A percentile compares a stretch with the other conserved stretches of the same genome.
Conservation (phyloP, 2,329 filamentous ascomycete genomes). For the Cadophora malorum region DNA sequence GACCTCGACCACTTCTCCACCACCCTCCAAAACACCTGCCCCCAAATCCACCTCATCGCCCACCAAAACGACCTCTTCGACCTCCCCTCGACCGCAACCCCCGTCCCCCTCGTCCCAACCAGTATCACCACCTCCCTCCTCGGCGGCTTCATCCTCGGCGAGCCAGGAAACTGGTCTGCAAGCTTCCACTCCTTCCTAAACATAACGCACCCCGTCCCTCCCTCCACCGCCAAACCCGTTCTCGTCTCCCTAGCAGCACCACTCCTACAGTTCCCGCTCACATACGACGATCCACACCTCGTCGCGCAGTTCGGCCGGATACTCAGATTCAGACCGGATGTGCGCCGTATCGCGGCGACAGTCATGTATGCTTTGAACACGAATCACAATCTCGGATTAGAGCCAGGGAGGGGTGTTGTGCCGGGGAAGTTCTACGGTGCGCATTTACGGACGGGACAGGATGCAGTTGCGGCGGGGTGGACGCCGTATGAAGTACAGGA, state of each 20-base stretch:
- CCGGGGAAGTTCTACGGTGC: constrained; percentile 47
- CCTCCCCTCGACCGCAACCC: constrained; percentile 23
- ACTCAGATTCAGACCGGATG: constrained; percentile 38
- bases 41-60: constrained; percentile 26
- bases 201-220: constrained; percentile 21
- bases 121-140: constrained; percentile 18
- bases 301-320: constrained; percentile 48
- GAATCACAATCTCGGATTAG: constrained; percentile 36
- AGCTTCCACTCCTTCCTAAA: constrained; percentile 20
- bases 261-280: constrained; percentile 44
- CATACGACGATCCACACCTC: constrained; percentile 43
- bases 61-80: constrained; percentile 31
- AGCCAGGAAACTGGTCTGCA: constrained; percentile 23
- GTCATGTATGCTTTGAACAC: constrained; percentile 43
- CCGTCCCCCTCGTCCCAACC: constrained; percentile 19
- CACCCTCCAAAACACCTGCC: constrained; percentile 26
- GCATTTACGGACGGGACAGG: constrained; percentile 47
- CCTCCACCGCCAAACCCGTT: constrained; percentile 21
- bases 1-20: constrained; percentile 31
- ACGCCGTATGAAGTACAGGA: constrained; percentile 47
- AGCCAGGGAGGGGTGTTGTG: constrained; percentile 36
- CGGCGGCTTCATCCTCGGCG: constrained; percentile 18
- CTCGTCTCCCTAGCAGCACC: constrained; percentile 23
- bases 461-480: constrained; percentile 47
- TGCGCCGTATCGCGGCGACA: constrained; percentile 42